These are phyloP conservation scores for Azolla pinnata DNA, from an alignment of 75 land plant genomes.

Conservation along the genomic window DNA sequence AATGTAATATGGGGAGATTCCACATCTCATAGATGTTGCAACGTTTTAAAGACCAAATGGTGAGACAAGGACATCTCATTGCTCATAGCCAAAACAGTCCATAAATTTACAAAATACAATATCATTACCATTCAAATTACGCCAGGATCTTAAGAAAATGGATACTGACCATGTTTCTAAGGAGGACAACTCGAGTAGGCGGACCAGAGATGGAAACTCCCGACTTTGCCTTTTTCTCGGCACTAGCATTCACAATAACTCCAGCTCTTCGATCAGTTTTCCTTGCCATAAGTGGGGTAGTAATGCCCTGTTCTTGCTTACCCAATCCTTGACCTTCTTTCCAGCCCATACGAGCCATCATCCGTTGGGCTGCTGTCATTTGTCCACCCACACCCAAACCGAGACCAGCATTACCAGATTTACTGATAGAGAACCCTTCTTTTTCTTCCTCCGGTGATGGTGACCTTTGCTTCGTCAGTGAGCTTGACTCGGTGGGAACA, in stretches of 20 bases:
- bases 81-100: too few species aligned
- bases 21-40: too few species aligned
- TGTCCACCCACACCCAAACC: slow-evolving; percentile 83
- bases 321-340: slow-evolving; percentile 97
- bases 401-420: slow-evolving; percentile 56
- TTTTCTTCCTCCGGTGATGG: slow-evolving; percentile 63
- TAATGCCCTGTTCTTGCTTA: slow-evolving; percentile 95
- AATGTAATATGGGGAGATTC: too few species aligned
- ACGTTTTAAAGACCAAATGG: too few species aligned
- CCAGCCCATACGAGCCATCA: slow-evolving; percentile 99
- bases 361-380: slow-evolving; percentile 96
- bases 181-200: slow-evolving; percentile 78
- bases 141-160: slow-evolving; percentile 3
- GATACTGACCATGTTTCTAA: slow-evolving; percentile 86
- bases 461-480: slow-evolving; percentile 33
- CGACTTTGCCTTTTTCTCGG: slow-evolving; percentile 71
- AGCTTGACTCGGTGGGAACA: slow-evolving; percentile 2
- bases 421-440: slow-evolving; percentile 57
- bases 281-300: slow-evolving; percentile 90
- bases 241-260: slow-evolving; percentile 95
- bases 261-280: slow-evolving; percentile 95
- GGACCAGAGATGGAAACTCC: slow-evolving; percentile 55
- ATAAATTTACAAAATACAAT: too few species aligned
- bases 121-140: too few species aligned
- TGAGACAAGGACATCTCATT: too few species aligned